Evolutionary conservation across 2,329 filamentous ascomycete species (phyloP).

Genomic region (Penicillium psychrosexuale): DNA sequence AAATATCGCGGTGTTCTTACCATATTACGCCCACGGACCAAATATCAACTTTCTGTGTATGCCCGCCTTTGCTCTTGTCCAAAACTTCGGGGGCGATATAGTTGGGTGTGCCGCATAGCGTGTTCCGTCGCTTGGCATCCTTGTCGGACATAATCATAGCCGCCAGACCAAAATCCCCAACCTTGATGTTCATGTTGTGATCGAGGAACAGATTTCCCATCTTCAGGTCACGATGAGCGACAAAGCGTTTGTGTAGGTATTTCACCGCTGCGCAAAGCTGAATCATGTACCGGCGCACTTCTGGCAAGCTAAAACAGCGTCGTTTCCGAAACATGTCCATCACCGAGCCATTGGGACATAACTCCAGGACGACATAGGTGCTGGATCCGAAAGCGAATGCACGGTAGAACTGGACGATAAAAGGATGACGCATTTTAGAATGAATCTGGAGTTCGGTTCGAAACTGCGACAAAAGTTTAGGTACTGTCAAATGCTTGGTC

Average conservation of each 20-base stretch:
- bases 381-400: conserved; percentile 86
- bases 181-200: conserved; percentile 92
- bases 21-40: conserved; percentile 98
- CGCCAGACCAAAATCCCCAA: conserved; percentile 94
- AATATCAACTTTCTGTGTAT: conserved; percentile 96
- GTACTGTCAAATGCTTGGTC: neutral
- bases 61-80: conserved; percentile 88
- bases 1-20: conserved; percentile 48
- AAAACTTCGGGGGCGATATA: conserved; percentile 97
- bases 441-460: conserved; percentile 91
- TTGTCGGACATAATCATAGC: conserved; percentile 87
- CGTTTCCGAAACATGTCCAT: conserved; percentile 97
- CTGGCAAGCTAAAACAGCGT: conserved; percentile 85
- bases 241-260: conserved; percentile 92
- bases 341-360: conserved; percentile 92
- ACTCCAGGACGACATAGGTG: conserved; percentile 90
- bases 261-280: conserved; percentile 97
- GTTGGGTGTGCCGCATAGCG: conserved; percentile 94
- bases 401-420: conserved; percentile 92
- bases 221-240: conserved; percentile 95
- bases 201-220: conserved; percentile 98
- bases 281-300: conserved; percentile 88
- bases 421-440: conserved; percentile 93
- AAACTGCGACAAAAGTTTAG: conserved; percentile 49
- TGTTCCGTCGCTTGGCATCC: conserved; percentile 82